These are phyloP conservation scores for Rhododendron molle DNA, from an alignment of 148 eudicot genomes.

Conservation along the genomic window DNA sequence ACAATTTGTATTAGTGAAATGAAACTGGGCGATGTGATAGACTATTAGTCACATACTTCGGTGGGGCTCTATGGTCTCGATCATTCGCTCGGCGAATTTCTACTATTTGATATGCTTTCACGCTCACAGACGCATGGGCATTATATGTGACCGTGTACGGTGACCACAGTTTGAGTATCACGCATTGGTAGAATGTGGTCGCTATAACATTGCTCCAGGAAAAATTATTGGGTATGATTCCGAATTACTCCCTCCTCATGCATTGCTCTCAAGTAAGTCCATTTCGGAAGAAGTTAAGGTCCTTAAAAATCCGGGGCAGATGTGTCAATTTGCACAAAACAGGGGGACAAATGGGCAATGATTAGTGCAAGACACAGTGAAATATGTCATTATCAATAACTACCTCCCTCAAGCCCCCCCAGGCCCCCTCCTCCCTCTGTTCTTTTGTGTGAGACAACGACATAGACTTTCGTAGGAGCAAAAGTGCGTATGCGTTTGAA, in stretches of 20 bases:
- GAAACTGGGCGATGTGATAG: not conserved
- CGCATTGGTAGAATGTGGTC: too few species aligned
- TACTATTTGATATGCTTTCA: too few species aligned
- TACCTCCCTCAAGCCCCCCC: not conserved
- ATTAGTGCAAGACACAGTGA: slow-evolving; percentile 14
- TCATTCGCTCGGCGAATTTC: too few species aligned
- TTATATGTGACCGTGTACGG: too few species aligned
- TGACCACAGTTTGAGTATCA: too few species aligned
- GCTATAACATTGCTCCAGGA: too few species aligned
- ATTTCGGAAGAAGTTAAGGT: not conserved
- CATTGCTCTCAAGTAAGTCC: not conserved
- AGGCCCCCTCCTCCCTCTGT: too few species aligned
- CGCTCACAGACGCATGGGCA: too few species aligned
- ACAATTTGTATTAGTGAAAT: too few species aligned
- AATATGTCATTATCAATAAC: slow-evolving; percentile 16
- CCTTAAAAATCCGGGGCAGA: not conserved
- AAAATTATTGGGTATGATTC: not conserved
- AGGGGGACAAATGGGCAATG: not conserved
- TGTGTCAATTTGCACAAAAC: not conserved
- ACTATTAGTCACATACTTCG: not conserved
- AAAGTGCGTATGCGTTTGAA: not conserved
- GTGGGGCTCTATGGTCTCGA: too few species aligned
- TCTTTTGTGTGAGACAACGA: not conserved
- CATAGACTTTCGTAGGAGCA: not conserved
- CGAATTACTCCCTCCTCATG: too few species aligned